Base-by-base conservation (phyloP, 2,329 filamentous ascomycete species). In the Seiridium cupressi region DNA sequence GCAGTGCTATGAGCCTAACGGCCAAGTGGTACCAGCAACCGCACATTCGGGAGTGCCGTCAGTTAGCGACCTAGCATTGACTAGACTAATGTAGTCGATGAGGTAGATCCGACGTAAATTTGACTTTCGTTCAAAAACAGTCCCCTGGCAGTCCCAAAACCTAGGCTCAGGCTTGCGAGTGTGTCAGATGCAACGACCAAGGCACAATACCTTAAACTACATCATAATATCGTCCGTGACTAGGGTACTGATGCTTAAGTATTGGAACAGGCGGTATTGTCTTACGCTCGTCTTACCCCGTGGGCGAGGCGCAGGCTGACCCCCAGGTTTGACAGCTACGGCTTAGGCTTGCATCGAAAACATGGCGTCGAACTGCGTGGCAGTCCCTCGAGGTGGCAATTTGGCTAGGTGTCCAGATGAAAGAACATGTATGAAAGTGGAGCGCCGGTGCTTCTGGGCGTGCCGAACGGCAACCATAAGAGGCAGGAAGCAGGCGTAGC, bases 171-270 rank as follows among this genome's bases (percentile, higher is more conserved):
- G 18, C 18, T 26, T 26, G 18, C 2, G 18, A 26, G 18, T 26
- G 18, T 26, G 18, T 26, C 18, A 26, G 18, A 26, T 26, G 18
- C 18, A 26, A 26, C 18, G 18, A 26, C 18, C 6, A 46, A 7
- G 3, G 26, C 44, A 46, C 2, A 46, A 13, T 13, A n/a, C 5
- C 44, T 46, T 13, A 26, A 26, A 26, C 18, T 26, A 26, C 18
- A 53, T 64, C 47, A 32, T 65, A 66, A 9, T 26, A 26, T 26
- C 18, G 18, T 26, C 18, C 18, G 18, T 26, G 18, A 26, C 18
- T 26, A 26, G 18, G 2, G 18, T 26, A 26, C 18, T 26, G 18
- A 26, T 26, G 18, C 18, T 26, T 26, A 26, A 2, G 18, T 26
- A 26, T 26, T 26, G 18, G n/a, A n/a, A 48, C 9, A 7, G 38